phyloP scores from a whole-genome alignment of 352 stramenopile species.

The Pythium rishiriense region DNA sequence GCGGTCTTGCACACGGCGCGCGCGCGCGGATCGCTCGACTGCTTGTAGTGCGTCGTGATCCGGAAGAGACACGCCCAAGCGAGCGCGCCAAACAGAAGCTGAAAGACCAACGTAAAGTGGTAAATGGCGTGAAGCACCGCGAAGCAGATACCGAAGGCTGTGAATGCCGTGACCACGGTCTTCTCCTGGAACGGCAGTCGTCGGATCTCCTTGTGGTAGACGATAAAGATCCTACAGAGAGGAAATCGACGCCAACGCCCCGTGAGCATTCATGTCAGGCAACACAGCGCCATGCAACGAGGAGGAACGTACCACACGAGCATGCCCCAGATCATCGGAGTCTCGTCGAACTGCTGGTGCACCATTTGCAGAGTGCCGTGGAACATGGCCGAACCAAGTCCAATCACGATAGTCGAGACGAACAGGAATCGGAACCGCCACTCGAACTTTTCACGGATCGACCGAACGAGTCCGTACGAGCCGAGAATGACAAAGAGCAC shows the following conservation, averaged over 20 bases:
- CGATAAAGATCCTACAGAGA: slow-evolving; percentile 63
- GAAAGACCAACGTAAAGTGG: slow-evolving; percentile 72
- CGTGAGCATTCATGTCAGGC: not conserved
- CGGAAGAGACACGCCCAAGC: slow-evolving; percentile 44
- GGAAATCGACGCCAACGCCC: too few species aligned
- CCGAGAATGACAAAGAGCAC: slow-evolving; percentile 78
- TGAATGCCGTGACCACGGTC: slow-evolving; percentile 46
- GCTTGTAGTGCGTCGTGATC: slow-evolving; percentile 53
- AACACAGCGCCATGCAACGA: not conserved
- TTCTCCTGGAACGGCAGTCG: slow-evolving; percentile 38
- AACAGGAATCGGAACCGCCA: slow-evolving; percentile 73
- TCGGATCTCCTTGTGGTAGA: slow-evolving; percentile 72
- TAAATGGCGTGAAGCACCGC: slow-evolving; percentile 72
- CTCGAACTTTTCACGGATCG: slow-evolving; percentile 67
- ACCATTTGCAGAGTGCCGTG: slow-evolving; percentile 82
- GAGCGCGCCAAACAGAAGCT: slow-evolving; percentile 65
- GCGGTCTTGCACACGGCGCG: slow-evolving; percentile 56
- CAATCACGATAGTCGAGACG: slow-evolving; percentile 74
- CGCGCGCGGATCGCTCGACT: slow-evolving; percentile 45
- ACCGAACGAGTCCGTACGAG: slow-evolving; percentile 64
- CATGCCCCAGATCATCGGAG: slow-evolving; percentile 83
- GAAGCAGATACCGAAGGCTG: slow-evolving; percentile 53
- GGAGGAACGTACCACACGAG: slow-evolving; percentile 46
- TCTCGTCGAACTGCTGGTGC: slow-evolving; percentile 82
- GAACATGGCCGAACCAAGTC: slow-evolving; percentile 85